These are phyloP conservation scores for Aspergillus calidoustus DNA, from an alignment of 2,329 filamentous ascomycete genomes.

Conservation along the genomic window DNA sequence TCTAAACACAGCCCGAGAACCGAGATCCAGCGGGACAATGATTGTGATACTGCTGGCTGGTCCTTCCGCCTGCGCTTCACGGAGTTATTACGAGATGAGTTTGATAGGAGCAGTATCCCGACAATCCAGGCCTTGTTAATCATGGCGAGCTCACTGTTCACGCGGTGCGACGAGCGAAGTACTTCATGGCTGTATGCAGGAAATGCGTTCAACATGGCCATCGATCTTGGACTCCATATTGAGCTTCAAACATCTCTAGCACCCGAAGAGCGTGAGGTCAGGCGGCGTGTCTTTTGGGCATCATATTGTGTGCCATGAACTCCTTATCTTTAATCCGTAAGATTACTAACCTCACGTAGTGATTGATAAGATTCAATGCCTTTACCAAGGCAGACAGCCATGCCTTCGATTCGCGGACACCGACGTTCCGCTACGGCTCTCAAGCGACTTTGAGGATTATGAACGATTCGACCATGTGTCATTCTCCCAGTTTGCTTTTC, in stretches of 20 bases:
- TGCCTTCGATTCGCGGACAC: constrained; percentile 51
- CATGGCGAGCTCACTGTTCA: background rate
- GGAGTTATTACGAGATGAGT: background rate
- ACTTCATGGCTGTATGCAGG: background rate
- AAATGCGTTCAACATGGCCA: background rate
- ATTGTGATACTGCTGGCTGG: background rate
- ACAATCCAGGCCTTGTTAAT: background rate
- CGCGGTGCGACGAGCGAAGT: background rate
- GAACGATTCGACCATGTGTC: constrained; percentile 43
- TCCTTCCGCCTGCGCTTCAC: background rate
- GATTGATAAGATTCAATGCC: constrained; percentile 58
- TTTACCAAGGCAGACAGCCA: constrained; percentile 60
- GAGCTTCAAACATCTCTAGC: background rate
- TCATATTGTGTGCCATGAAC: background rate
- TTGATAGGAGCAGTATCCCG: background rate
- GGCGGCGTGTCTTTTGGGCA: background rate
- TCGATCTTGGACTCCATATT: background rate
- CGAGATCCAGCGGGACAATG: background rate
- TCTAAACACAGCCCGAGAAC: background rate
- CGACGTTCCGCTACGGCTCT: constrained; percentile 49
- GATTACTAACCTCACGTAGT: constrained; percentile 17
- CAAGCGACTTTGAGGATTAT: constrained; percentile 54
- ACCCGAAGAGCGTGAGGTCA: background rate
- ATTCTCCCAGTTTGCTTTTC: background rate
- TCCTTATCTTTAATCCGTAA: background rate